Conservation (phyloP, 805 yeast genomes). For the Hanseniaspora singularis region DNA sequence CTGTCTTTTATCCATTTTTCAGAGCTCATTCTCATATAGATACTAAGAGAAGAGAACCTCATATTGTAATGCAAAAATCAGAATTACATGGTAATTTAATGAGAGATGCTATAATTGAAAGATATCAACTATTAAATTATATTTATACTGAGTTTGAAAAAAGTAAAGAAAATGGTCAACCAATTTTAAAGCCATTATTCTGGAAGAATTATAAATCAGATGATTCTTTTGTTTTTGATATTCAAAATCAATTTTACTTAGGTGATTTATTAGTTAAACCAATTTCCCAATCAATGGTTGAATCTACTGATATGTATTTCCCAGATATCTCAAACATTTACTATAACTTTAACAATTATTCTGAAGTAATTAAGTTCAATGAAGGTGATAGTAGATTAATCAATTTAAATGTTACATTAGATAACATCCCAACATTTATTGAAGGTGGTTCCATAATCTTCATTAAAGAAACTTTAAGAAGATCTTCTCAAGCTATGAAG, state of each 20-base stretch:
- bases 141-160: constrained; percentile 69
- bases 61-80: constrained; percentile 51
- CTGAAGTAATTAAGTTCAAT: constrained; percentile 31
- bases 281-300: constrained; percentile 45
- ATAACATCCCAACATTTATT: constrained; percentile 56
- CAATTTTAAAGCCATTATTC: constrained; percentile 59
- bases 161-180: constrained; percentile 48
- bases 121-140: constrained; percentile 69
- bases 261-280: constrained; percentile 80
- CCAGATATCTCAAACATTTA: constrained; percentile 40
- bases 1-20: constrained; percentile 92
- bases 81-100: constrained; percentile 50
- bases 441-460: constrained; percentile 71
- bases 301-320: constrained; percentile 27
- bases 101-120: constrained; percentile 54
- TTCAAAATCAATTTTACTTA: constrained; percentile 76
- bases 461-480: constrained; percentile 60
- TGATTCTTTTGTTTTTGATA: constrained; percentile 33
- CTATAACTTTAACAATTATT: constrained; percentile 40
- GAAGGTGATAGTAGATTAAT: constrained; percentile 20
- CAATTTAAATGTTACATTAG: constrained; percentile 35
- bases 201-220: constrained; percentile 42
- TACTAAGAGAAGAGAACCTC: constrained; percentile 85
- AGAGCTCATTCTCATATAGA: constrained; percentile 96
- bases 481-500: constrained; percentile 64